Evolutionary conservation across 768 basidiomycete species (phyloP), one percentile per base, ranked within the genome.

Genomic region (Lactarius vividus): DNA sequence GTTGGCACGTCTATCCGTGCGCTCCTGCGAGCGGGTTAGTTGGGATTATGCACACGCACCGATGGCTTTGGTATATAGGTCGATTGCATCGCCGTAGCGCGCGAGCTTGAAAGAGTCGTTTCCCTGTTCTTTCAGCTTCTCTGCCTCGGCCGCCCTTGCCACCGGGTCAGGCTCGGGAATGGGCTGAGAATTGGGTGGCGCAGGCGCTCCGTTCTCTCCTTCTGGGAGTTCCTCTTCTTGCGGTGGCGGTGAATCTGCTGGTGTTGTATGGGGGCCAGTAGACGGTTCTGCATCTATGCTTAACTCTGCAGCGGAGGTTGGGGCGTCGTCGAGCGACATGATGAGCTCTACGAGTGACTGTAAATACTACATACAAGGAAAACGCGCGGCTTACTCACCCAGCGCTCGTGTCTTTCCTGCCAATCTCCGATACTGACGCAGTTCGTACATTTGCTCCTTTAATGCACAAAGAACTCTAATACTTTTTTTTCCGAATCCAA

Each of bases 1-100:
- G 44, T 49, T 23, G 46, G 46, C 46, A 49, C 46, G 46, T 23
- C 46, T 49, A 13, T 23, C 4, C n/a, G n/a, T 23, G 46, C 23
- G 46, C 46, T 23, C 49, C 23, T 52, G 49, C 2, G 49, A 26
- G 26, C 4, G 26, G 23, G 23, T 2, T 10, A 23, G 6, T 3
- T 49, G 1, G 46, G 46, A 15, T 26, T 49, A 3, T 28, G 20
- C n/a, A 23, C 46, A 65, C 75, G 29, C 61, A 84, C 91, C 85
- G 73, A 92, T 89, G 18, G 92, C 92, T 72, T 86, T 82, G 65
- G 86, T 83, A 77, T 94, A 94, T 1, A 84, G 75, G 28, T 88
- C 86, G 65, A 91, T 80, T n/a, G 92, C 91, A 16, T 88, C 85
- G 3, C 72, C 75, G 73, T 87, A 93, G 69, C 78, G 79, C 62